Conservation (phyloP, 441 rosid species). For the Dalechampia spathulata region DNA sequence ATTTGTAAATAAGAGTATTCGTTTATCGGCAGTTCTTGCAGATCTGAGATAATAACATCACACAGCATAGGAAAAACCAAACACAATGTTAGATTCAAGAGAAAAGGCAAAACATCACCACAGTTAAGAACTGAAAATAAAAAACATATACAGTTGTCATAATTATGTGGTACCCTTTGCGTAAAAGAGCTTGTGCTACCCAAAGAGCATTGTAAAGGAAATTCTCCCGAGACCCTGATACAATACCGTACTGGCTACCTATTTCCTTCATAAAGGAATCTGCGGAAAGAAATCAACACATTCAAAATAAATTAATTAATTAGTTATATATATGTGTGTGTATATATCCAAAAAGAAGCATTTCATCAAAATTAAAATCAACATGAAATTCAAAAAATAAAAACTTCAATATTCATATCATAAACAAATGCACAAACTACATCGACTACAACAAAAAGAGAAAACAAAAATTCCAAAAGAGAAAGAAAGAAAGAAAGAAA, state of each 20-base stretch:
- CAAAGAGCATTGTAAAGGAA: conserved; percentile 88
- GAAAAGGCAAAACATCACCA: too few species aligned
- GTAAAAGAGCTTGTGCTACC: conserved; percentile 92
- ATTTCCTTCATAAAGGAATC: conserved; percentile 61
- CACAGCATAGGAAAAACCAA: conserved; percentile 16
- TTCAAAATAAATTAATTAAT: not conserved
- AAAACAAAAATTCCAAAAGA: not conserved
- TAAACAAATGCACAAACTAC: not conserved
- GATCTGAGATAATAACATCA: conserved; percentile 48
- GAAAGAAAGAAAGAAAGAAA: not conserved
- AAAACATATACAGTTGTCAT: not conserved
- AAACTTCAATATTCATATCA: not conserved
- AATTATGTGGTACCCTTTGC: conserved; percentile 66
- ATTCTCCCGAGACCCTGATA: conserved; percentile 82
- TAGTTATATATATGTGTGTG: too few species aligned
- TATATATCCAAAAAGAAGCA: conserved; percentile 11
- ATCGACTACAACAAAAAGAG: not conserved
- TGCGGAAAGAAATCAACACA: conserved; percentile 29
- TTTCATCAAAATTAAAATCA: not conserved
- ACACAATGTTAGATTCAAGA: conserved; percentile 4
- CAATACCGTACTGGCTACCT: conserved; percentile 83
- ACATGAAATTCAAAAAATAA: not conserved
- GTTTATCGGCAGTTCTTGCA: conserved; percentile 69
- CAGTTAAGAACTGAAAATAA: too few species aligned
- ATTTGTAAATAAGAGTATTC: conserved; percentile 80